Conservation (phyloP, 345 rosid genomes). For the Cardamine chenopodiifolia region DNA sequence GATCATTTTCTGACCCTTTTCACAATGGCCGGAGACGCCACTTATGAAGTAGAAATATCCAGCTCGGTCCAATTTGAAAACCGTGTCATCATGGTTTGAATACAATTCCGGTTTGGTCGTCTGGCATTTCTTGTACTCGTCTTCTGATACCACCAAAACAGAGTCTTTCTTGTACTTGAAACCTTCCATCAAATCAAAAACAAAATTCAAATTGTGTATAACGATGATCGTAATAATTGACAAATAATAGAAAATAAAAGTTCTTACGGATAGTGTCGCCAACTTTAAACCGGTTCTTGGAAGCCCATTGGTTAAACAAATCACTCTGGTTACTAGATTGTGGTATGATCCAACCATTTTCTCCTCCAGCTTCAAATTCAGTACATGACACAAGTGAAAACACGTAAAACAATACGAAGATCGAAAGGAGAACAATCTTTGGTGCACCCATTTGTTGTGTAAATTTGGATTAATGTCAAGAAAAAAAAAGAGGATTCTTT, state of each 20-base stretch:
- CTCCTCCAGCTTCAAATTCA: constrained; percentile 61
- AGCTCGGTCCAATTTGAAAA: constrained; percentile 43
- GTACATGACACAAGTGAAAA: constrained; percentile 19
- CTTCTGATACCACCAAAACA: constrained; percentile 53
- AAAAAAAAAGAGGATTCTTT: neutral
- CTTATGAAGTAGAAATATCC: constrained; percentile 58
- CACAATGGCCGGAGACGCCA: constrained; percentile 56
- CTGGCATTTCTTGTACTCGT: constrained; percentile 55
- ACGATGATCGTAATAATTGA: neutral
- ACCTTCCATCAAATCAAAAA: constrained; percentile 9
- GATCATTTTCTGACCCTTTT: constrained; percentile 59
- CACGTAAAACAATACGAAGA: neutral
- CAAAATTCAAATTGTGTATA: neutral
- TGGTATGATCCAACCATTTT: constrained; percentile 63
- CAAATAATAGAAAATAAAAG: neutral
- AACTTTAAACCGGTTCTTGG: constrained; percentile 61
- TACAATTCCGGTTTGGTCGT: constrained; percentile 49
- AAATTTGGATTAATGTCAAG: neutral
- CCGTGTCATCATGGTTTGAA: constrained; percentile 54
- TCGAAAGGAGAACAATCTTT: neutral
- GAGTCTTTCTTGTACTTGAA: constrained; percentile 58
- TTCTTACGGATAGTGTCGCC: constrained; percentile 60
- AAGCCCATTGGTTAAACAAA: constrained; percentile 71
- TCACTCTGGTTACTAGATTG: constrained; percentile 46
- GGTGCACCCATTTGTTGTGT: constrained; percentile 4